Base-by-base conservation (phyloP, 2,329 filamentous ascomycete species). In the Neophaeococcomyces aloes region DNA sequence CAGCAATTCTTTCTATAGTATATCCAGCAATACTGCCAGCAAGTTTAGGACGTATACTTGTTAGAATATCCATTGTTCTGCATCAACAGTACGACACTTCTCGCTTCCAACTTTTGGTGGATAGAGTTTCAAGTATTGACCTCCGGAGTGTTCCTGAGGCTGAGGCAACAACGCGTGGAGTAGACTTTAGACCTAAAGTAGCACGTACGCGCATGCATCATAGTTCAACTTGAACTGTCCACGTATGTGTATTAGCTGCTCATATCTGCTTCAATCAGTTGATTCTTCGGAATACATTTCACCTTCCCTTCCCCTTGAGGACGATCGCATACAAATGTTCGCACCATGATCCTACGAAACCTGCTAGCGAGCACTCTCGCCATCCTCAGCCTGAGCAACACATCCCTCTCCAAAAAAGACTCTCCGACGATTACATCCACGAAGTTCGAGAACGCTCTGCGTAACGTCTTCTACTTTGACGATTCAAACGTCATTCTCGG, bases 381-480 rank as follows among this genome's bases (percentile, higher is more conserved):
- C 14, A 17, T 23, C 37, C 29, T 45, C 41, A 44, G 41, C 31
- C 27, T 37, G 8, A 14, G 27, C 23, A 19, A 17, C 11, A 15
- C 41, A 21, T 15, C 38, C 38, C 52, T 45, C 46, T 47, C 78
- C 44, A 81, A 81, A 61, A 69, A 73, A 50, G 74, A 79, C 57
- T 69, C 71, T 38, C 88, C 88, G 18, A 71, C 71, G 44, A 72
- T 94, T 56, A 70, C 73, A 49, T 66, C 71, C 47, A 83, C 69
- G 42, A 64, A 73, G 36, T 84, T 95, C 65, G 69, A 82, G 34
- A 70, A 79, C 56, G 64, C 71, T 42, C 84, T 86, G 1, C 60
- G 66, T 42, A 79, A 79, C 59, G 68, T 95, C 52, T 83, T 83
- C 65, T 98, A 94, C 66, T 96, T 98, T 59, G 81, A 91, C 58